Percentiles rank a stretch among this genome's conserved stretches.
Conservation (phyloP, 495 filamentous ascomycete genomes). For the Oleoguttula mirabilis region DNA sequence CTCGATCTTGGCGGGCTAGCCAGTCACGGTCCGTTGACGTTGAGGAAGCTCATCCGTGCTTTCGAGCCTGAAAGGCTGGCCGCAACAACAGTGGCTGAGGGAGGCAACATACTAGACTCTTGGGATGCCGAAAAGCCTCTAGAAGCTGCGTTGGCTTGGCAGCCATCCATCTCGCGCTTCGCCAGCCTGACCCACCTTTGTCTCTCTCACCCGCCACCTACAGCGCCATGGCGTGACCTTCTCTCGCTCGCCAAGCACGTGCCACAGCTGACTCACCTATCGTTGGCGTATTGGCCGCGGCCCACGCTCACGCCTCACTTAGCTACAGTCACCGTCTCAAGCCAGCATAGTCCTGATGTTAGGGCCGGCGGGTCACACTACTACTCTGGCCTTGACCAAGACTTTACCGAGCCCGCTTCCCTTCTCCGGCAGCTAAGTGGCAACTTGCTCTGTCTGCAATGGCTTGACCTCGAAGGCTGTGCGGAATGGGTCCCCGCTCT, state of each 20-base stretch:
- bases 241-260: slow-evolving; percentile 11
- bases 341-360: slow-evolving; percentile 36
- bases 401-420: slow-evolving; percentile 57
- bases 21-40: slow-evolving; percentile 12
- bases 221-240: slow-evolving; percentile 15
- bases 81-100: neutral
- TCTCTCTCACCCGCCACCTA: slow-evolving; percentile 15
- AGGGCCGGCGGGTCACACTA: slow-evolving; percentile 50
- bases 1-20: slow-evolving; percentile 17
- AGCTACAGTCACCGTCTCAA: slow-evolving; percentile 38
- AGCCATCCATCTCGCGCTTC: slow-evolving; percentile 3
- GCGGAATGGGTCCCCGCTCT: slow-evolving; percentile 56
- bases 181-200: slow-evolving; percentile 12
- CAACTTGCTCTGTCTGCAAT: slow-evolving; percentile 58
- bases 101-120: slow-evolving; percentile 4
- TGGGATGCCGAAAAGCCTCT: slow-evolving; percentile 10
- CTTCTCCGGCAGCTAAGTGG: slow-evolving; percentile 58
- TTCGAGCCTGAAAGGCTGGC: neutral
- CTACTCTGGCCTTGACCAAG: slow-evolving; percentile 53
- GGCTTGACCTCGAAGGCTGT: slow-evolving; percentile 73
- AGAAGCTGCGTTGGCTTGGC: neutral
- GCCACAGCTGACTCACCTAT: slow-evolving; percentile 40
- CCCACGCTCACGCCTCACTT: slow-evolving; percentile 56
- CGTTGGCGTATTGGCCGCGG: slow-evolving; percentile 59
- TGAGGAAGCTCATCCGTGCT: slow-evolving; percentile 6